Percentiles rank a stretch among this genome's conserved stretches.
These are phyloP conservation scores for Termitomyces eurrhizus DNA, from an alignment of 768 basidiomycete genomes.

Conservation along the genomic window DNA sequence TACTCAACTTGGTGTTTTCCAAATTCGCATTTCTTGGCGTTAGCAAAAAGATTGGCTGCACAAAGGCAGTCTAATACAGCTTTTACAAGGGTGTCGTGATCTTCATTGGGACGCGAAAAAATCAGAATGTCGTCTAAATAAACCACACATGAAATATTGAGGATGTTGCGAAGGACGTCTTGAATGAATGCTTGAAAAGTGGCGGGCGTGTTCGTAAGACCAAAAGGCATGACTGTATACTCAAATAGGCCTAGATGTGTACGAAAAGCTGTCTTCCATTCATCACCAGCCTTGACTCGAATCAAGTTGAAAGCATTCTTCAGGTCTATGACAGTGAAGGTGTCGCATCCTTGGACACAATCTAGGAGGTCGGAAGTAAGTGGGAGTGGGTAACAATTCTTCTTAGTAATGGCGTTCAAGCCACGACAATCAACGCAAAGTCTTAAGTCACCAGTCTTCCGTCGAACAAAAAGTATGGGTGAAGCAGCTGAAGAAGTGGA, in stretches of 20 bases:
- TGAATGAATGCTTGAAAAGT: conserved; percentile 29
- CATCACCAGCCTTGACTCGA: conserved; percentile 25
- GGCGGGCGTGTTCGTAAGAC: not conserved
- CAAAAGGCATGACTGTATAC: not conserved
- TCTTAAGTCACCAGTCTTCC: too few relatives aligned
- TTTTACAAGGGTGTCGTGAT: not conserved
- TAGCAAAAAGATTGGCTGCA: conserved; percentile 12
- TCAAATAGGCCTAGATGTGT: not conserved
- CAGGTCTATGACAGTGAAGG: too few relatives aligned
- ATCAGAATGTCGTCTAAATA: not conserved
- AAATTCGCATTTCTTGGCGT: conserved; percentile 35
- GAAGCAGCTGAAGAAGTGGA: too few relatives aligned
- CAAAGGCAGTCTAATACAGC: conserved; percentile 25
- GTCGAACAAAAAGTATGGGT: too few relatives aligned
- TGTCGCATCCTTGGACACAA: too few relatives aligned
- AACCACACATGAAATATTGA: conserved; percentile 23
- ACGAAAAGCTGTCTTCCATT: conserved; percentile 38
- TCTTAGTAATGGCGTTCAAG: too few relatives aligned
- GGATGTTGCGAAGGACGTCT: conserved; percentile 30
- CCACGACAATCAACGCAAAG: too few relatives aligned
- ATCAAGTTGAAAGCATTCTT: too few relatives aligned
- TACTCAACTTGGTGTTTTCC: not conserved
- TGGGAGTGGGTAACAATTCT: too few relatives aligned
- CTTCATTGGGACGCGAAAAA: not conserved
- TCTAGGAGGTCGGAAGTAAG: too few relatives aligned